These are phyloP conservation scores for Dichotomocladium elegans DNA, from an alignment of 371 early-diverging fungal genomes.

Conservation along the genomic window DNA sequence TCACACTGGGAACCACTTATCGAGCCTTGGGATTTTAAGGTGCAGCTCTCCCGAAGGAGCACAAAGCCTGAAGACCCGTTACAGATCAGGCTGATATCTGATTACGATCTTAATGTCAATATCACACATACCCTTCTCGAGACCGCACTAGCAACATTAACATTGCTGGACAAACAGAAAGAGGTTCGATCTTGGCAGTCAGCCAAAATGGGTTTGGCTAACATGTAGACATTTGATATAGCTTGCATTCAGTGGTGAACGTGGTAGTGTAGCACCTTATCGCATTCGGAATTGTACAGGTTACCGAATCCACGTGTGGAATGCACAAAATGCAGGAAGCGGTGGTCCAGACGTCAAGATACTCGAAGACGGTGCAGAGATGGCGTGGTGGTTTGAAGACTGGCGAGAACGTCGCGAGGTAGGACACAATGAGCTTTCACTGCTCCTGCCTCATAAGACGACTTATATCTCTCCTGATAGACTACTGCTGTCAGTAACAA, in stretches of 20 bases:
- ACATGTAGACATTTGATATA: neutral
- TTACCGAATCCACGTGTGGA: slow-evolving; percentile 86
- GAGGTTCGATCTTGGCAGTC: slow-evolving; percentile 1
- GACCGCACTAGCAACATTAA: slow-evolving; percentile 66
- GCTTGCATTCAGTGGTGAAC: slow-evolving; percentile 33
- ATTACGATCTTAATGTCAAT: slow-evolving; percentile 83
- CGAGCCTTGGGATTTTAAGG: slow-evolving; percentile 83
- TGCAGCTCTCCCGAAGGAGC: slow-evolving; percentile 38
- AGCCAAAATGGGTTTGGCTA: neutral
- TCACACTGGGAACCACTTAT: slow-evolving; percentile 98
- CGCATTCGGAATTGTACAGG: slow-evolving; percentile 88
- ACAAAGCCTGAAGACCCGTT: slow-evolving; percentile 18
- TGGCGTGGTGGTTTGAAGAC: slow-evolving; percentile 95
- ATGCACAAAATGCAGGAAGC: slow-evolving; percentile 51
- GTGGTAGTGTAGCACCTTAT: slow-evolving; percentile 70
- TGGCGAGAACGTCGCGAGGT: slow-evolving; percentile 91
- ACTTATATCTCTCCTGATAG: slow-evolving; percentile 8
- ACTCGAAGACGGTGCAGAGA: slow-evolving; percentile 67
- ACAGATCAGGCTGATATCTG: slow-evolving; percentile 64
- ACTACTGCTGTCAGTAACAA: slow-evolving; percentile 48
- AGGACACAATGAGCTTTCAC: no score
- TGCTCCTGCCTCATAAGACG: neutral
- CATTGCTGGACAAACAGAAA: slow-evolving; percentile 42
- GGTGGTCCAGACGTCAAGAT: slow-evolving; percentile 58
- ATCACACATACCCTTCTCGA: slow-evolving; percentile 86